A percentile compares a stretch with the other conserved stretches of the same genome.
phyloP scores from a whole-genome alignment of 768 basidiomycete species.

The Candolleomyces aberdarensis region DNA sequence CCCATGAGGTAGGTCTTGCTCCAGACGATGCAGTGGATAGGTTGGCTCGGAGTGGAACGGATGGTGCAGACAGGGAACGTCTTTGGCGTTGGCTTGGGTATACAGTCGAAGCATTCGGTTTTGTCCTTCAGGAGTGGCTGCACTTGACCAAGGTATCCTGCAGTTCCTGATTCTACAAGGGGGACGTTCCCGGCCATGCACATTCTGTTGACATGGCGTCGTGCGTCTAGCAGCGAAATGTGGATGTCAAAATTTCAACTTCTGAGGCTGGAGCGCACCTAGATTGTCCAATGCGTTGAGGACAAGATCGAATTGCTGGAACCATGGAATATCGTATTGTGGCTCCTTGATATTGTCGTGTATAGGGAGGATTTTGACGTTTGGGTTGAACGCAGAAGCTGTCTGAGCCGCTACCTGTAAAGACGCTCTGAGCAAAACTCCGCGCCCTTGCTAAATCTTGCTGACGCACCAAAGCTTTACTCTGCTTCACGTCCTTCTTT shows the following conservation, averaged over 20 bases:
- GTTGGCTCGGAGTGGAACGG: conserved; percentile 92
- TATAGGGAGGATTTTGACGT: conserved; percentile 82
- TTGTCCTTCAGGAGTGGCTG: conserved; percentile 90
- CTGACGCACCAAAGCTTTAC: conserved; percentile 78
- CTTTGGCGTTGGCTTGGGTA: conserved; percentile 90
- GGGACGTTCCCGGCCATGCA: conserved; percentile 92
- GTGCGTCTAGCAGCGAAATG: conserved; percentile 61
- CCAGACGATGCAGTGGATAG: conserved; percentile 99
- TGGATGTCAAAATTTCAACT: background rate
- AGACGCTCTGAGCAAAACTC: background rate
- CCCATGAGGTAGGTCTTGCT: conserved; percentile 94
- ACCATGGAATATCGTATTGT: conserved; percentile 89
- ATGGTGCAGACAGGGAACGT: conserved; percentile 98
- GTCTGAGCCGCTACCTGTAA: conserved; percentile 77
- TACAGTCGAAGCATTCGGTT: conserved; percentile 95
- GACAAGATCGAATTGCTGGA: conserved; percentile 85
- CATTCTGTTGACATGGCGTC: conserved; percentile 96
- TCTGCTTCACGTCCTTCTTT: conserved; percentile 96
- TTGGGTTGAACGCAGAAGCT: conserved; percentile 82
- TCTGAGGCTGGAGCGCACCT: conserved; percentile 46
- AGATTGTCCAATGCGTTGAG: conserved; percentile 96
- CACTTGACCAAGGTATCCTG: conserved; percentile 95
- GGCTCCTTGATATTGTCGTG: conserved; percentile 95
- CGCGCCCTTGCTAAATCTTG: background rate
- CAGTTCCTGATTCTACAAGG: conserved; percentile 93